Evolutionary conservation across 306 rosid genomes (phyloP), one percentile per base, ranked within the genome.

Genomic region (Fragaria nilgerrensis): DNA sequence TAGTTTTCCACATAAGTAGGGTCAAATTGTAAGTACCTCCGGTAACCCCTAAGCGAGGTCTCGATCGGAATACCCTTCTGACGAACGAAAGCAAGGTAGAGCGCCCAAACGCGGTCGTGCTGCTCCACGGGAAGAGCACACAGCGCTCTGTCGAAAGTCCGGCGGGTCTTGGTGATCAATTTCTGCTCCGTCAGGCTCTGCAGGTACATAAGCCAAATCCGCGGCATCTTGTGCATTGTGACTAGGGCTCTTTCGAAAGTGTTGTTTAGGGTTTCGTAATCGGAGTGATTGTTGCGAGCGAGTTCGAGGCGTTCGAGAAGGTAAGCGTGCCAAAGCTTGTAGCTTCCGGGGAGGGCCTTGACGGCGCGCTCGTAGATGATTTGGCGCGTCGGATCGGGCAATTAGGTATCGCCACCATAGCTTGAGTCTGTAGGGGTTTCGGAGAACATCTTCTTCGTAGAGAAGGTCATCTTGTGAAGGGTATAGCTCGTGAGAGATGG

Each of bases 141-240:
- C 29, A 95, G 92, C 0, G 98, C 95, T 36, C 95, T 77, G 32
- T 92, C 96, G 66, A 95, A 95, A 5, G 95, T 86, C 41, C 90
- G 84, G 13, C 98, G 87, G 0, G 97, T 87, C 3, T 85, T 73
- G 3, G 91, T 77, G 12, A 92, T 29, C 55, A 90, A 76, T 25
- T 86, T 90, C 85, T 92, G 98, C 1, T 83, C 73, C 0, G 96
- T 92, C 27, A 90, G 83, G 68, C 87, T 81, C 72, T 77, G 88
- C 12, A 94, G 84, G 77, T 87, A 92, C 97, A 94, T 88, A 48
- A 89, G 79, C 96, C 98, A 94, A 59, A 94, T 82, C 2, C 90
- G 79, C 2, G 98, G 98, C 98, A 94, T 92, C 47, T 92, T 94
- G 83, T 94, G 95, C 98, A 94, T 94, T 0, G 98, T 94, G 0